Conservation (phyloP, 169 alveolate genomes). For the Plasmodium yoelii region DNA sequence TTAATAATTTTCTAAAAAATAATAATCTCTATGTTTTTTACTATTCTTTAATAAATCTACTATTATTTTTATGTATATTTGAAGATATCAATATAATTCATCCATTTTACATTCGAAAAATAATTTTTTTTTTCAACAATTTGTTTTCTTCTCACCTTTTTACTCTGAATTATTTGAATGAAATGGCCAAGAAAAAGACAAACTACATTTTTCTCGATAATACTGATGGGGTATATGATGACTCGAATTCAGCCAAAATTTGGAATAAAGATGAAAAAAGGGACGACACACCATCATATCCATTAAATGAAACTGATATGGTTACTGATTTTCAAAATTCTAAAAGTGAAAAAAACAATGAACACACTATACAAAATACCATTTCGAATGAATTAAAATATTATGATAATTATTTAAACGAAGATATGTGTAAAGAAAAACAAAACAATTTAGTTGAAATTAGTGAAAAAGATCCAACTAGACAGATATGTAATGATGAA, state of each 20-base stretch:
- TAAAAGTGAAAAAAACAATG: no score
- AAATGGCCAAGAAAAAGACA: conserved; percentile 47
- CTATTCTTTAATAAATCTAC: conserved; percentile 44
- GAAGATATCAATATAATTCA: conserved; percentile 68
- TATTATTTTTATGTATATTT: conserved; percentile 37
- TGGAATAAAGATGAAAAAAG: background rate
- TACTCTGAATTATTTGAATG: conserved; percentile 56
- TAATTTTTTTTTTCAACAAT: conserved; percentile 70
- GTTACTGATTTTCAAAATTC: no score
- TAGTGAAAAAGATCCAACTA: no score
- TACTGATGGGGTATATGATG: background rate
- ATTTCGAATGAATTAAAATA: no score
- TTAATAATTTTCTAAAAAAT: conserved; percentile 46
- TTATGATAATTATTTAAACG: no score
- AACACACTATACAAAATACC: no score
- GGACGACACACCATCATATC: background rate
- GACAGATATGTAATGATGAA: no score
- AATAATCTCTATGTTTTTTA: conserved; percentile 45
- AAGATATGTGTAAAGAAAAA: no score
- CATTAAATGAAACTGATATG: no score
- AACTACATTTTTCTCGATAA: conserved; percentile 30
- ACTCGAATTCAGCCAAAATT: background rate
- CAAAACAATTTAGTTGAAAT: no score
- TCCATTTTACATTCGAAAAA: conserved; percentile 56
- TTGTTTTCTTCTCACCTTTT: conserved; percentile 61